Base-by-base conservation (phyloP, 768 basidiomycete genomes). In the Leccinellum rugosiceps region DNA sequence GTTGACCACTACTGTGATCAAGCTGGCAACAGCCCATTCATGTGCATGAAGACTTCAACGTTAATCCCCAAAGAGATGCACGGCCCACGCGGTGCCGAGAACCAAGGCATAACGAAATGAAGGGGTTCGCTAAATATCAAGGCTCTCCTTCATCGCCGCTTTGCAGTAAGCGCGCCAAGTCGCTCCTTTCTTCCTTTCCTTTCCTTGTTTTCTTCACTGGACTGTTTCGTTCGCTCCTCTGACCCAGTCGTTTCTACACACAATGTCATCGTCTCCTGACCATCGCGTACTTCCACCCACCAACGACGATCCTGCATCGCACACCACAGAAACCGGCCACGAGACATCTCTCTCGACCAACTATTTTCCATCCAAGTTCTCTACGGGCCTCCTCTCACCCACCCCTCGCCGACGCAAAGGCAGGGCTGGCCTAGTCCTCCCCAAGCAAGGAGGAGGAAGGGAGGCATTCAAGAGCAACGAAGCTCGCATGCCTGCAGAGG, bases 321-420 rank as follows among this genome's bases (percentile, higher is more conserved):
- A n/a, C n/a, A n/a, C n/a, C n/a, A n/a, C n/a, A n/a, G 43, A 21
- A 2, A 21, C 21, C 6, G 46, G 10, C 23, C n/a, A n/a, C n/a
- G n/a, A n/a, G n/a, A 15, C 67, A 34, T 80, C 77, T 9, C 80
- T 89, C 58, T 80, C 79, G 53, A 78, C 87, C 65, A 88, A 90
- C 72, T 93, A 89, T 68, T 77, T 91, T 21, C 90, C 90, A 11
- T 74, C 78, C 55, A 93, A 93, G 72, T 90, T 92, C 72, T 84
- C 87, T 14, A 72, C 72, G 53, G 68, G 69, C 62, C 71, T 77
- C 69, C 61, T 80, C 72, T 65, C 74, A 68, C 55, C 81, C 68
- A 60, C 69, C 73, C 50, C 73, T 78, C 57, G 70, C 73, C 47
- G 66, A 72, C 59, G 69, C 68, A 65, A 44, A 68, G 34, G 65